phyloP scores from a whole-genome alignment of 306 rosid species.

The Inga laurina region DNA sequence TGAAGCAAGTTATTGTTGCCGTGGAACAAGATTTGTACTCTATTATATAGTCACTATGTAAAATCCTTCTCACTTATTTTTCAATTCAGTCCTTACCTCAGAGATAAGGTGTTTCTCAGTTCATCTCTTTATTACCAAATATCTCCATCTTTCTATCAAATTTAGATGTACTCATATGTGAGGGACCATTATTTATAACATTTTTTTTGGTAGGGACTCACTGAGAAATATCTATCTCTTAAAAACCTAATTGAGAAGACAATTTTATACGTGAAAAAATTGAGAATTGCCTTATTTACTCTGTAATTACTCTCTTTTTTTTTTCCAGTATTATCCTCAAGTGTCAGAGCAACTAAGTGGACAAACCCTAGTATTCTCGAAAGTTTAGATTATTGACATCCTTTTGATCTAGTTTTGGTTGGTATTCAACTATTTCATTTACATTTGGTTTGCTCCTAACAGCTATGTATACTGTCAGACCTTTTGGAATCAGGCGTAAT shows the following conservation, averaged over 20 bases:
- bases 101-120: not conserved
- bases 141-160: too few relatives aligned
- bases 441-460: not conserved
- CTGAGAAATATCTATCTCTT: not conserved
- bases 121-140: too few relatives aligned
- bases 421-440: not conserved
- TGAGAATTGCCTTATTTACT: not conserved
- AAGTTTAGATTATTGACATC: slow-evolving; percentile 38
- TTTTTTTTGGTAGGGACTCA: not conserved
- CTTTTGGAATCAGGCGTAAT: too few relatives aligned
- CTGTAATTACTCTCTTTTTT: not conserved
- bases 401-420: not conserved
- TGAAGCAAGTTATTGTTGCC: too few relatives aligned
- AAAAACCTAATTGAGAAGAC: too few relatives aligned
- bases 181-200: not conserved
- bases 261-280: not conserved
- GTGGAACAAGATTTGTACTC: not conserved
- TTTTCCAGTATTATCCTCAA: not conserved
- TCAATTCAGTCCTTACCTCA: not conserved
- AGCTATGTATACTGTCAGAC: too few relatives aligned
- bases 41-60: not conserved
- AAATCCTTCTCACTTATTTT: not conserved
- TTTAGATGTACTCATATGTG: too few relatives aligned
- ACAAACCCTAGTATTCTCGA: slow-evolving; percentile 67
- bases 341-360: slow-evolving; percentile 72